Percentiles rank a stretch among this genome's conserved stretches.
phyloP scores from a whole-genome alignment of 768 basidiomycete species.

The Saitozyma sp. region DNA sequence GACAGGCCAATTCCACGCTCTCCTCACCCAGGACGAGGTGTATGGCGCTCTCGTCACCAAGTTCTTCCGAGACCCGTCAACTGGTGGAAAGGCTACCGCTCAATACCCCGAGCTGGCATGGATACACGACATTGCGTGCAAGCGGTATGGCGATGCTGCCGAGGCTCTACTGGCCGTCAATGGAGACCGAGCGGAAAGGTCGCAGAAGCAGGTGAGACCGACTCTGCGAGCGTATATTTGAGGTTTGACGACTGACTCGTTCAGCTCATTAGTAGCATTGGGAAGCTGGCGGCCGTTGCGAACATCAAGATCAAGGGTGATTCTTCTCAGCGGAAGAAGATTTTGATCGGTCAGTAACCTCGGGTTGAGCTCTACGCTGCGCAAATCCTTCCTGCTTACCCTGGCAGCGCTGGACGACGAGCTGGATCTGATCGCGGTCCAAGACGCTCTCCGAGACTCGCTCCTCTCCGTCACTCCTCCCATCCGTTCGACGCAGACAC shows the following conservation, averaged over 20 bases:
- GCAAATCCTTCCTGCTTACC: constrained; percentile 3
- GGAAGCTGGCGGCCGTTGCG: constrained; percentile 79
- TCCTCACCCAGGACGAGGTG: constrained; percentile 73
- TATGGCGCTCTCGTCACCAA: constrained; percentile 67
- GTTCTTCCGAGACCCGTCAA: constrained; percentile 64
- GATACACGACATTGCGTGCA: constrained; percentile 79
- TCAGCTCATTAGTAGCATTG: constrained; percentile 86
- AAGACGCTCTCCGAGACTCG: constrained; percentile 66
- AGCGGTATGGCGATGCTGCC: constrained; percentile 67
- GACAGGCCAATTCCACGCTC: constrained; percentile 72
- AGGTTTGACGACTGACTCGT: too few species aligned
- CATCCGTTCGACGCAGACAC: not conserved
- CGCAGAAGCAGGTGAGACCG: constrained; percentile 70
- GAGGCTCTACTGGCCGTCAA: constrained; percentile 66
- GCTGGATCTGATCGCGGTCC: constrained; percentile 83
- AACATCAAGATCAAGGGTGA: constrained; percentile 57
- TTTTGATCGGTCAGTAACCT: constrained; percentile 20
- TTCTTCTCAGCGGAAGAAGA: constrained; percentile 15
- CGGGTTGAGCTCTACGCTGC: not conserved
- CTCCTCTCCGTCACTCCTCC: constrained; percentile 53
- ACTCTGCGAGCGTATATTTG: too few species aligned
- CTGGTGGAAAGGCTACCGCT: not conserved
- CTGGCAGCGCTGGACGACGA: constrained; percentile 74
- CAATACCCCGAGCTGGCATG: constrained; percentile 63
- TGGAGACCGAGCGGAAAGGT: constrained; percentile 61